These are phyloP conservation scores for Epichloe gansuensis DNA, from an alignment of 2,329 filamentous ascomycete genomes.

Conservation along the genomic window DNA sequence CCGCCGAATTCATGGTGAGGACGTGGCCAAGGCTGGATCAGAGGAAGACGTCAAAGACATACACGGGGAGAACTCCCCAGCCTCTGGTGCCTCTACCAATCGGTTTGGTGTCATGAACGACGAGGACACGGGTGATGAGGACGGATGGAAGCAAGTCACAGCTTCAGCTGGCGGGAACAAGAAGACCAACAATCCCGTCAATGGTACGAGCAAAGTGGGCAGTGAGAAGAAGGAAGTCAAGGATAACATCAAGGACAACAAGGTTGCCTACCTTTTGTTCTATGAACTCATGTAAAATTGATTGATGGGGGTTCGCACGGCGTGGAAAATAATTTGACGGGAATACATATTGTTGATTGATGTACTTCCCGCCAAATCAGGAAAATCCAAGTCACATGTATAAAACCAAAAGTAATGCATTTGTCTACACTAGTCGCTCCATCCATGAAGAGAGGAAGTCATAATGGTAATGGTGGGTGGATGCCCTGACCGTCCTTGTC, in stretches of 20 bases:
- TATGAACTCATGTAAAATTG: constrained; percentile 60
- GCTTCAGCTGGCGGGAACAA: constrained; percentile 53
- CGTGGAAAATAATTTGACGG: neutral
- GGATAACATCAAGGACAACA: constrained; percentile 74
- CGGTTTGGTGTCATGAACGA: constrained; percentile 62
- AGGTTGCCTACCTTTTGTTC: constrained; percentile 93
- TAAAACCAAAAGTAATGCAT: neutral
- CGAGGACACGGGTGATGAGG: constrained; percentile 53
- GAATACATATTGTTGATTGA: neutral
- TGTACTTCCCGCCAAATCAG: neutral
- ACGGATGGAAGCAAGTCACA: constrained; percentile 74
- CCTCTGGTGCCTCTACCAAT: constrained; percentile 43
- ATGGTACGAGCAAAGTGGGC: constrained; percentile 46
- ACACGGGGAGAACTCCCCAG: constrained; percentile 13
- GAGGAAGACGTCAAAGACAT: constrained; percentile 61
- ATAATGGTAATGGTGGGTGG: neutral
- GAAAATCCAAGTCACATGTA: neutral
- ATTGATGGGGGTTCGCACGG: neutral
- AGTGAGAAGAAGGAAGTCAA: constrained; percentile 45
- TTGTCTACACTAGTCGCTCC: neutral
- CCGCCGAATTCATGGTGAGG: constrained; percentile 70
- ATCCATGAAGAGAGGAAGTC: no score
- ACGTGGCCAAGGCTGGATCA: constrained; percentile 74
- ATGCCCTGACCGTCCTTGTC: neutral
- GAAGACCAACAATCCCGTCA: constrained; percentile 54